Base-by-base conservation (phyloP, 805 yeast genomes). In the Zygoascus flipseniorum region DNA sequence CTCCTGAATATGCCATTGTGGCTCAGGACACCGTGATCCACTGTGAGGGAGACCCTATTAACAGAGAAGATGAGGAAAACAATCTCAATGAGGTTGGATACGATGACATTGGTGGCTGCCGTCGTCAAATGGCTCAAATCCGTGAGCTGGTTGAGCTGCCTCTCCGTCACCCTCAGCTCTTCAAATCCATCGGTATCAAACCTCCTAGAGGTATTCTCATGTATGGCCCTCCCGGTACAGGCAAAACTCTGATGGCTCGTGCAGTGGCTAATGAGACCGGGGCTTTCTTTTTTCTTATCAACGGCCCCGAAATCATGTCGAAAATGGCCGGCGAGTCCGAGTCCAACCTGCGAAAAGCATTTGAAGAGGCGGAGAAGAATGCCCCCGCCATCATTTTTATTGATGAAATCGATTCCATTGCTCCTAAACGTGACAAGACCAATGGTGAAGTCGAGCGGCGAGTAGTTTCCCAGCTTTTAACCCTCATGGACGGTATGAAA, bases 191-290 rank as follows among this genome's bases (percentile, higher is more conserved):
- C 66, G 99, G 99, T 80, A 93, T 93, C 69, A 93, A 93, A 72
- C 99, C 99, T 44, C 99, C 99, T 60, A 87, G 89, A 72, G 99
- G 99, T 76, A 89, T 93, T 57, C 80, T 93, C 67, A 69, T 69
- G 73, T 93, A 86, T 70, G 99, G 99, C 67, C 99, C 99, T 49
- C 99, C 99, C 35, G 99, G 99, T 81, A 93, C 99, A 14, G 99
- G 99, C 86, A 93, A 93, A 74, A 93, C 99, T 32, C 78, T 93
- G 62, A 89, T 93, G 96, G 99, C 99, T 1, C 84, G 99, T 70
- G 99, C 99, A n/a, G 99, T 93, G 51, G 99, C 99, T 48, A 93
- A 93, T 65, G 99, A 93, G 73, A 93, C 99, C 23, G 99, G 99
- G 67, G 99, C 99, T 1, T 93, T 93, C 71, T 93, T 93, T 81